Evolutionary conservation across 768 basidiomycete species (phyloP).

Genomic region (Russula sp.): DNA sequence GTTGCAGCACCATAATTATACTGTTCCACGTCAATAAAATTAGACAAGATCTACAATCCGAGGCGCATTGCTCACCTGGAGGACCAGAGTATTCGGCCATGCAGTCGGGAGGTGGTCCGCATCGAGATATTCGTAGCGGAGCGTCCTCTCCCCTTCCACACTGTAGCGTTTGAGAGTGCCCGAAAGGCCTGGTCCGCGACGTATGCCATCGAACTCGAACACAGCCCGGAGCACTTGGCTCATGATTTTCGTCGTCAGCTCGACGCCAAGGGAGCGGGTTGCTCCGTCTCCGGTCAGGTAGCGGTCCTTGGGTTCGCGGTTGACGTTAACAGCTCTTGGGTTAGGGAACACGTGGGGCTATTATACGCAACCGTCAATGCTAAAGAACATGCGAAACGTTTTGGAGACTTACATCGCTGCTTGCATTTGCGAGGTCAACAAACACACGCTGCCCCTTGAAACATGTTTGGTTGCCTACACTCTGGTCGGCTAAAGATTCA

Average conservation of each 20-base stretch:
- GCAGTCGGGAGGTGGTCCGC: conserved; percentile 41
- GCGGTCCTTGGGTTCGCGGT: conserved; percentile 37
- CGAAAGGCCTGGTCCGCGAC: conserved; percentile 61
- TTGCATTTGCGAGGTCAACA: conserved; percentile 51
- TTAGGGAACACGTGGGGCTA: conserved; percentile 48
- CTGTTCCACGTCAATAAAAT: not conserved
- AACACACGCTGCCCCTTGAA: conserved; percentile 51
- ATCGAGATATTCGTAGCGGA: conserved; percentile 51
- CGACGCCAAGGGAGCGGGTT: conserved; percentile 42
- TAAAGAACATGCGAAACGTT: not conserved
- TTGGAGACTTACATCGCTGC: conserved; percentile 39
- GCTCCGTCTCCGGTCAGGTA: conserved; percentile 44
- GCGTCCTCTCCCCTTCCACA: conserved; percentile 38
- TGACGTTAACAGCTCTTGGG: conserved; percentile 38
- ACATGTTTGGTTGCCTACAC: conserved; percentile 36
- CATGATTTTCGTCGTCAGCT: conserved; percentile 53
- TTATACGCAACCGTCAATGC: conserved; percentile 1
- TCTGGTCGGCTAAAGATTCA: conserved; percentile 39
- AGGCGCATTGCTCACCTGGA: conserved; percentile 39
- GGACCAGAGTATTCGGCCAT: conserved; percentile 61
- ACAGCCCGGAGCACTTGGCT: conserved; percentile 58
- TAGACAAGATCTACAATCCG: not conserved
- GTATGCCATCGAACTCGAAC: conserved; percentile 48
- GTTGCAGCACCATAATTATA: not conserved
- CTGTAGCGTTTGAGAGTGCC: conserved; percentile 55